These are phyloP conservation scores for Sphagnum fallax DNA, from an alignment of 228 moss, liverwort and hornwort species.

Conservation along the genomic window DNA sequence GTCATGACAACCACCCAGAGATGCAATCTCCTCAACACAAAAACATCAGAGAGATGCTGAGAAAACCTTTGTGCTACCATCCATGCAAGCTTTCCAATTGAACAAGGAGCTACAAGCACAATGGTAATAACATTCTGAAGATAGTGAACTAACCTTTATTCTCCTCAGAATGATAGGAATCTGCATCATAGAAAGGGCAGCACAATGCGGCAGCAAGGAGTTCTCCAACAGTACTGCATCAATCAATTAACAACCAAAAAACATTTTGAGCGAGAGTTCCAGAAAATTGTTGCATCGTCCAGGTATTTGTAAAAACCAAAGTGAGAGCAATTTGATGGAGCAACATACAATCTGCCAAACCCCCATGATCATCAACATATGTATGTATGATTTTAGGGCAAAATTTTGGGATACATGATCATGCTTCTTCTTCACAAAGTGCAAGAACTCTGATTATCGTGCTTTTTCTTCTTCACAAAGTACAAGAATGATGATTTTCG, in stretches of 20 bases:
- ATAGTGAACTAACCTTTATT: conserved; percentile 43
- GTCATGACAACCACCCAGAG: background rate
- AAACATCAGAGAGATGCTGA: background rate
- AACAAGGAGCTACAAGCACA: no score
- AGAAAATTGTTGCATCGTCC: background rate
- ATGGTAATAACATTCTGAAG: no score
- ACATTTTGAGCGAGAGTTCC: background rate
- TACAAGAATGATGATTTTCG: background rate
- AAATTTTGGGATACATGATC: no score
- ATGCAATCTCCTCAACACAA: background rate
- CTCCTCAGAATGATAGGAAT: conserved; percentile 63
- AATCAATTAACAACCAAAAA: conserved; percentile 1
- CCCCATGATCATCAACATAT: background rate
- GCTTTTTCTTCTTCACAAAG: background rate
- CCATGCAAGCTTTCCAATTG: no score
- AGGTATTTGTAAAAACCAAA: background rate
- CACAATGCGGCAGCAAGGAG: conserved; percentile 38
- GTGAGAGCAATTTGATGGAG: background rate
- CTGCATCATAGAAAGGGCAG: conserved; percentile 72
- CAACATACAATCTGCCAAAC: background rate
- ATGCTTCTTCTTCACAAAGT: background rate
- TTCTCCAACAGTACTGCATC: conserved; percentile 56
- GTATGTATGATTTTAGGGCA: background rate
- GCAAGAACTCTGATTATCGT: background rate
- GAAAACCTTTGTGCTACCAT: background rate